A percentile compares a stretch with the other conserved stretches of the same genome.
phyloP scores from a whole-genome alignment of 148 eudicot genomes.

The Dysphania ambrosioides region DNA sequence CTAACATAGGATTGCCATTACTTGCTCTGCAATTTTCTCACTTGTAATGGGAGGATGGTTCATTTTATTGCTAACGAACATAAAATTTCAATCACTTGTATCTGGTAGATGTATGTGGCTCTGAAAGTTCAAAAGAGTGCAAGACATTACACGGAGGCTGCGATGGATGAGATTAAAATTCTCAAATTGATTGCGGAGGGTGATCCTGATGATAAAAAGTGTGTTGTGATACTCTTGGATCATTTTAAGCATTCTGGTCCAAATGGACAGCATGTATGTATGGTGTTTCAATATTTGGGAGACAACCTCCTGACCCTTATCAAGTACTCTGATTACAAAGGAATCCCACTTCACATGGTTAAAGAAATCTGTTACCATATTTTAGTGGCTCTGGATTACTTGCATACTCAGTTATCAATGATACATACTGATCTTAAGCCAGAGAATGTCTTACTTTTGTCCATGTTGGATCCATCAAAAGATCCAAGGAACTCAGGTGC shows the following conservation, averaged over 20 bases:
- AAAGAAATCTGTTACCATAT: constrained; percentile 79
- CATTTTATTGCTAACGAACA: neutral
- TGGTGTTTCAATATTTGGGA: constrained; percentile 96
- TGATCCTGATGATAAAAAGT: constrained; percentile 78
- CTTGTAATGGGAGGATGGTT: neutral
- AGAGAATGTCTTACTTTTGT: constrained; percentile 76
- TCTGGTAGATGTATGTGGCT: constrained; percentile 72
- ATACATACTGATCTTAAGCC: constrained; percentile 98
- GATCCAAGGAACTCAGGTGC: constrained; percentile 65
- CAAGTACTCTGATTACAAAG: constrained; percentile 79
- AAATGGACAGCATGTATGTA: constrained; percentile 95
- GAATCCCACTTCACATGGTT: constrained; percentile 77
- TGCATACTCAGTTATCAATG: constrained; percentile 78
- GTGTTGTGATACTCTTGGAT: constrained; percentile 92
- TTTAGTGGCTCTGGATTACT: constrained; percentile 78
- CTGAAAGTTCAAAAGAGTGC: constrained; percentile 96
- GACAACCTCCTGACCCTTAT: constrained; percentile 89
- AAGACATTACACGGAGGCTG: constrained; percentile 91
- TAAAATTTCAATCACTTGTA: constrained; percentile 10
- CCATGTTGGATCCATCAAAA: constrained; percentile 73
- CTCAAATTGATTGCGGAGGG: constrained; percentile 81
- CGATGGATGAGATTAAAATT: constrained; percentile 91
- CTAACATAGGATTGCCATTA: too few species aligned
- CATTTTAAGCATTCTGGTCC: constrained; percentile 96
- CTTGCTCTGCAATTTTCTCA: neutral